Conservation (phyloP, 345 rosid species). For the Turritis glabra region DNA sequence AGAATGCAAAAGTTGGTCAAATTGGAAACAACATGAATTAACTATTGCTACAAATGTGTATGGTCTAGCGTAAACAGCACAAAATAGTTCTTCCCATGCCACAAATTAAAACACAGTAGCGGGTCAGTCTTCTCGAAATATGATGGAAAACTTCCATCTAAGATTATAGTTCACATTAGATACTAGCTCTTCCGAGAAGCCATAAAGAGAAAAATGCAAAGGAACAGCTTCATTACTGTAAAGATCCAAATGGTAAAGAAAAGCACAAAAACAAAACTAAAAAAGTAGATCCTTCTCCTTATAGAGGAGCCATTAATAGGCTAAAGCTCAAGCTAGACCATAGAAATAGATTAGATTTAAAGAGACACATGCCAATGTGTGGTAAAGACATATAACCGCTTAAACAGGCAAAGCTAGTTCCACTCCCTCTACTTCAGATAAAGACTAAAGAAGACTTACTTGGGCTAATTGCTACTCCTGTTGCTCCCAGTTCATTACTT, state of each 20-base stretch:
- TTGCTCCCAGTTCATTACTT: slow-evolving; percentile 23
- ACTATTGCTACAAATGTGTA: background rate
- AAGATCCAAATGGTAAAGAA: background rate
- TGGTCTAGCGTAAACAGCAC: slow-evolving; percentile 4
- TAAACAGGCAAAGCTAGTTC: slow-evolving; percentile 6
- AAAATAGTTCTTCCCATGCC: slow-evolving; percentile 11
- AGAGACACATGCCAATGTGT: background rate
- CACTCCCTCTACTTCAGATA: background rate
- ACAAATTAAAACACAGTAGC: slow-evolving; percentile 13
- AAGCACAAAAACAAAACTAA: slow-evolving; percentile 5
- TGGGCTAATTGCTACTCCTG: slow-evolving; percentile 29
- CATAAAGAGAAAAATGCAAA: background rate
- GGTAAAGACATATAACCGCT: background rate
- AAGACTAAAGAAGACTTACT: slow-evolving; percentile 47
- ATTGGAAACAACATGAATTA: slow-evolving; percentile 2
- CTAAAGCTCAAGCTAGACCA: background rate
- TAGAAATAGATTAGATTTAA: background rate
- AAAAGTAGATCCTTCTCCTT: background rate
- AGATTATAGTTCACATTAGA: background rate
- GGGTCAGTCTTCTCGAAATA: slow-evolving; percentile 3
- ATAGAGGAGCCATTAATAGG: background rate
- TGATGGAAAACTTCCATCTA: slow-evolving; percentile 18
- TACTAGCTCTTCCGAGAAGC: slow-evolving; percentile 1
- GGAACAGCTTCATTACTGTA: background rate
- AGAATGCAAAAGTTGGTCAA: slow-evolving; percentile 22